Evolutionary conservation across 495 filamentous ascomycete species (phyloP).

Genomic region (Penicillium paradoxum): DNA sequence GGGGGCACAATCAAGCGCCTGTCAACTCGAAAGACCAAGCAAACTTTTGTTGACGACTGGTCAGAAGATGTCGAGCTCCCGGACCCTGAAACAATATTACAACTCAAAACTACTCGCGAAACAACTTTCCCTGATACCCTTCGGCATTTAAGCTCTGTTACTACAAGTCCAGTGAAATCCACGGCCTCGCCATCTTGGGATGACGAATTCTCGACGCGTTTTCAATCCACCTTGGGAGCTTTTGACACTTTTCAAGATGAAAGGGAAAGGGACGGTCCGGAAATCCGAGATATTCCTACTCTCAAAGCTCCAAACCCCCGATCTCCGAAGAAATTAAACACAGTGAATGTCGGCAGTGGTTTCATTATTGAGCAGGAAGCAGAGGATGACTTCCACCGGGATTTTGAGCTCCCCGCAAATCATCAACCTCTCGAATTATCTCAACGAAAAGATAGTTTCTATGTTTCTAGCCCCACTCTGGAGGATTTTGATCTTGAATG

Average conservation of each 20-base stretch:
- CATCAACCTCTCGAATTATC: constrained; percentile 57
- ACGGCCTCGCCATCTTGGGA: constrained; percentile 29
- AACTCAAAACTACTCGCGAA: constrained; percentile 57
- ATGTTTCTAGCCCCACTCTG: constrained; percentile 51
- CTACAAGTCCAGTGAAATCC: constrained; percentile 37
- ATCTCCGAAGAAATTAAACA: constrained; percentile 43
- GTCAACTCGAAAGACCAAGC: constrained; percentile 72
- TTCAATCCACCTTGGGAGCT: constrained; percentile 24
- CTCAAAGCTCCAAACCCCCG: constrained; percentile 63
- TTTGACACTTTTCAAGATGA: constrained; percentile 61
- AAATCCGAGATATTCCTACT: constrained; percentile 61
- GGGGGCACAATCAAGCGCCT: constrained; percentile 93
- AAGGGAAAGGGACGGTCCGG: constrained; percentile 53
- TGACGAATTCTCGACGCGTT: constrained; percentile 22
- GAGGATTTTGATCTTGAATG: constrained; percentile 82
- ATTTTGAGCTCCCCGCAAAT: constrained; percentile 66
- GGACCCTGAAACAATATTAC: constrained; percentile 50
- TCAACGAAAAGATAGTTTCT: constrained; percentile 52
- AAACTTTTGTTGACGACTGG: constrained; percentile 80
- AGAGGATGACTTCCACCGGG: constrained; percentile 71
- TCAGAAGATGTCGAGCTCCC: constrained; percentile 86
- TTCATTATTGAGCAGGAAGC: constrained; percentile 37
- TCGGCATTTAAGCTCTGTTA: constrained; percentile 54
- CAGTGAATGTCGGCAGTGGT: not conserved
- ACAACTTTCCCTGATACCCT: constrained; percentile 63